Base-by-base conservation (phyloP, 352 stramenopile species). In the Phytophthora pinifolia region DNA sequence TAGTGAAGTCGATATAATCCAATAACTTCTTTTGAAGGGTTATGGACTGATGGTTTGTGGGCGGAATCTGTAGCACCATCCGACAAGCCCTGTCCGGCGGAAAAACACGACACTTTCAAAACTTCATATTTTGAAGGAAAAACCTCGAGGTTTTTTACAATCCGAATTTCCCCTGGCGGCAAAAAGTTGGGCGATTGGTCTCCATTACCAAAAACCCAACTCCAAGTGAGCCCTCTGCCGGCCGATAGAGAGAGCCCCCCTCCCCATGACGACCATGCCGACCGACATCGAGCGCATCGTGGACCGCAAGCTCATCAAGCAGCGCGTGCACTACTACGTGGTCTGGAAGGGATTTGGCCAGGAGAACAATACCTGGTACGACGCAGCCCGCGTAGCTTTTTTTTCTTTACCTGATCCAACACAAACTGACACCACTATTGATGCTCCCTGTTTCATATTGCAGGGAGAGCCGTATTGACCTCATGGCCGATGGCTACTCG, bases 291-390 rank as follows among this genome's bases (percentile, higher is more conserved):
- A 90, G 37, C 69, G 77, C 59, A 93, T 92, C 64, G 65, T 94
- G 32, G 82, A 90, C 67, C 81, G 79, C 54, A 92, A 91, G 67
- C 72, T 82, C 43, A 78, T 90, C 50, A 85, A 83, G 60, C 67
- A 76, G 48, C 80, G 84, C 59, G 84, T 94, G 60, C 79, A 92
- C 63, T 94, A 94, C 68, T 76, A 86, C 18, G 79, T 92, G 34
- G 70, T 88, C 15, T 94, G 84, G 84, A 70, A 76, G 25, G 84
- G 77, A 44, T 90, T 88, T 34, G 72, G 74, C 37, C 70, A 86
- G n/a, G 84, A 94, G 43, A 90, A 77, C 58, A 92, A 94, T 62
- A 92, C 82, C 9, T 94, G 84, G 84, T 89, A 70, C 44, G 46
- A 14, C 33, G 27, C 9, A 32, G 8, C 17, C 9, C 2, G n/a